Conservation (phyloP, 345 rosid genomes). For the Cardamine resedifolia region DNA sequence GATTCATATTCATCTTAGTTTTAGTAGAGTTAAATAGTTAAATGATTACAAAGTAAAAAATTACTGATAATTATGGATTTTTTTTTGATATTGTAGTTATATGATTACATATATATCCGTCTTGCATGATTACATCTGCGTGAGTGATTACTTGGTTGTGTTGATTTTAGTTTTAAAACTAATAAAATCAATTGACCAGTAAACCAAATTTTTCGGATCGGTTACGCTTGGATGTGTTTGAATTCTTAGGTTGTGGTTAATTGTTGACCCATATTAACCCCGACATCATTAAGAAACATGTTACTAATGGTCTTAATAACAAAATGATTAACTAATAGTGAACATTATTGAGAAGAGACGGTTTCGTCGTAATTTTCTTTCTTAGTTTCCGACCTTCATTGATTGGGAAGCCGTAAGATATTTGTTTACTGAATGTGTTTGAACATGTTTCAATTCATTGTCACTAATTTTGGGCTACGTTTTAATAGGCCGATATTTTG, state of each 20-base stretch:
- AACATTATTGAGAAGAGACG: neutral
- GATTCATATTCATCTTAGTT: neutral
- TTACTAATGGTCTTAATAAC: too few relatives aligned
- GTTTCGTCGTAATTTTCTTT: neutral
- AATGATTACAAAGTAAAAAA: too few relatives aligned
- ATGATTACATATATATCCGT: neutral
- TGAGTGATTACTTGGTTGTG: neutral
- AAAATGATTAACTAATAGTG: neutral
- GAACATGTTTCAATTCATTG: neutral
- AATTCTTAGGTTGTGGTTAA: too few relatives aligned
- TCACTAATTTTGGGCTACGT: slow-evolving; percentile 1
- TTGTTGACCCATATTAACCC: too few relatives aligned
- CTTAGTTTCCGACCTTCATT: neutral
- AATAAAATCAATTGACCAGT: neutral
- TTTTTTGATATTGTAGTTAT: too few relatives aligned
- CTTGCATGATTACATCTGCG: neutral
- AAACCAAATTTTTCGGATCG: neutral
- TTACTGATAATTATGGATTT: too few relatives aligned
- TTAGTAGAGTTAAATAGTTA: neutral
- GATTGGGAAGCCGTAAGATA: neutral
- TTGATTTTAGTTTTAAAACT: neutral
- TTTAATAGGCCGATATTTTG: neutral
- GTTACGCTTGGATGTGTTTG: neutral
- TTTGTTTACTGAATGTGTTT: neutral
- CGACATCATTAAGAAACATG: too few relatives aligned